Conservation (phyloP, 2,329 filamentous ascomycete genomes). For the Proliferodiscus dingleyae region DNA sequence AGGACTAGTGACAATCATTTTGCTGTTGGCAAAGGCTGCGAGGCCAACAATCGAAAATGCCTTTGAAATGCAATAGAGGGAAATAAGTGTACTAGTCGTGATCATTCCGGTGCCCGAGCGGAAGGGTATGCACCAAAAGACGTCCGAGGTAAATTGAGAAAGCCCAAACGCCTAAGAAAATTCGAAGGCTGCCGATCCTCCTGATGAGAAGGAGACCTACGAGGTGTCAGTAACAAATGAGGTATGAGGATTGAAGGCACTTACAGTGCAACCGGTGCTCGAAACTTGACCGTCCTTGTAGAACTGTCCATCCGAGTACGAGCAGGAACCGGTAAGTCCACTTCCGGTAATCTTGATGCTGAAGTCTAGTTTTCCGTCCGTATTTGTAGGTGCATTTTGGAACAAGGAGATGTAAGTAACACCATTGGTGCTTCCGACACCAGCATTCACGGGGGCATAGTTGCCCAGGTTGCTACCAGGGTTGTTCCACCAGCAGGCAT, state of each 20-base stretch:
- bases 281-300: conserved; percentile 27
- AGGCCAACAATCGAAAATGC: conserved; percentile 18
- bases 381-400: conserved; percentile 73
- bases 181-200: conserved; percentile 20
- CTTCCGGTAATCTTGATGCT: conserved; percentile 70
- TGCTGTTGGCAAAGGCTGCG: conserved; percentile 20
- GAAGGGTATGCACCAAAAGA: conserved; percentile 19
- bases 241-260: conserved; percentile 11
- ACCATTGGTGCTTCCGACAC: conserved; percentile 64
- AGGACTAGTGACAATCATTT: conserved; percentile 21
- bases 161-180: conserved; percentile 21
- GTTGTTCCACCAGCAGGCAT: conserved; percentile 74
- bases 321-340: conserved; percentile 27
- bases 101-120: conserved; percentile 17
- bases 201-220: conserved; percentile 20
- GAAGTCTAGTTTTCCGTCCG: conserved; percentile 62
- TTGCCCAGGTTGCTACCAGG: conserved; percentile 62
- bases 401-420: conserved; percentile 78
- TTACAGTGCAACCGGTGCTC: conserved; percentile 32
- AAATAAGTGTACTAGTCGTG: conserved; percentile 25
- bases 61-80: conserved; percentile 11
- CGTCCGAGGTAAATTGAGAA: conserved; percentile 12
- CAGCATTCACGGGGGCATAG: conserved; percentile 82
- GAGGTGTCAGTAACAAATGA: conserved; percentile 13
- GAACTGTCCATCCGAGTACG: conserved; percentile 26